Evolutionary conservation across 176 grass and related monocot species (phyloP), one percentile per base, ranked within the genome.

Genomic region (Lolium rigidum): DNA sequence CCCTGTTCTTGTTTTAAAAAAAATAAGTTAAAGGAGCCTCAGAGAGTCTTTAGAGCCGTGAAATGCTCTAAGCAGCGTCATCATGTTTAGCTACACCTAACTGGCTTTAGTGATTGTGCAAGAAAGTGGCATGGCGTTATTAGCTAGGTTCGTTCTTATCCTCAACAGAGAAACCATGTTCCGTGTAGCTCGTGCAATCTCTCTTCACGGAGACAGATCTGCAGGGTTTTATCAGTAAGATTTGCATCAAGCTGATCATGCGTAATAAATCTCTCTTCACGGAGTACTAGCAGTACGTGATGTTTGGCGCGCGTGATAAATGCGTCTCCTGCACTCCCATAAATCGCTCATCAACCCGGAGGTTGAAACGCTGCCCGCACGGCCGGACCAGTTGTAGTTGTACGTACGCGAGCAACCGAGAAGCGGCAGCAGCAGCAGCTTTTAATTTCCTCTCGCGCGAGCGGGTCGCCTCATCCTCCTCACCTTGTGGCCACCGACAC

Each of bases 81-180:
- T 41, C 18, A 72, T 86, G 44, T 4, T 17, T 5, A 1, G 16
- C 72, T 62, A 65, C 3, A 10, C 71, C 72, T 73, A 48, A 2
- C n/a, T 48, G 11, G 8, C 66, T 69, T 38, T 10, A 69, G 4
- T 18, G 66, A 41, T 1, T 10, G 8, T 20, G 20, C 17, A 18
- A 6, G 26, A 31, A 67, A 67, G 64, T 31, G 0, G 65, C 12
- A 4, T 18, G 44, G 44, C 22, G 77, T 21, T 70, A 16, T 21
- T 70, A 16, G 43, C n/a, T 1, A 50, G 71, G 52, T 44, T 60
- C 2, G 46, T 66, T 56, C 47, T 89, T 72, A 67, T 85, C 87
- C 66, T 48, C 9, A 7, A 50, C 11, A 43, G 43, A 14, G 17
- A 54, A 51, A 7, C 2, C 26, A 28, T 16, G 14, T 7, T 5